Evolutionary conservation across 2,329 filamentous ascomycete genomes (phyloP).

Genomic region (Orbilia javanica): DNA sequence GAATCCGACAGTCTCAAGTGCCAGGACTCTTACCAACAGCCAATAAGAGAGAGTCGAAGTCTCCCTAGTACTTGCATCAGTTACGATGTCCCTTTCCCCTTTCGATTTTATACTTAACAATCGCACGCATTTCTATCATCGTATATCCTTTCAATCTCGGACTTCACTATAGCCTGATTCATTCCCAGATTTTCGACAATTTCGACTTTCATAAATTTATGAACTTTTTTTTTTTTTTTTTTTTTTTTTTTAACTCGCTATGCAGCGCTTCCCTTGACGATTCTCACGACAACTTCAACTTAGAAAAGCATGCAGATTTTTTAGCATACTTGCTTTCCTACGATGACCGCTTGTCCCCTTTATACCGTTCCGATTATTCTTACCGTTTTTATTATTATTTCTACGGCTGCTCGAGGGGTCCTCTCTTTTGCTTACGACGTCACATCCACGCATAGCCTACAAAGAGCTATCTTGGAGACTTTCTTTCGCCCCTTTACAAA

Average conservation of each 20-base stretch:
- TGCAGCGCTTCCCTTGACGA: constrained; percentile 18
- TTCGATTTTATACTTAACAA: not conserved
- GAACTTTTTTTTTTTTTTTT: constrained; percentile 9
- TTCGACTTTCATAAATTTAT: constrained; percentile 23
- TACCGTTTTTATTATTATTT: not conserved
- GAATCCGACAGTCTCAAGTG: constrained; percentile 41
- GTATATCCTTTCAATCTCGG: not conserved
- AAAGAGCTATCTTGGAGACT: constrained; percentile 8
- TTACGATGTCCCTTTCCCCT: not conserved
- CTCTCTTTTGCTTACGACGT: constrained; percentile 17
- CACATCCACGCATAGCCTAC: constrained; percentile 37
- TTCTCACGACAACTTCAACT: constrained; percentile 43
- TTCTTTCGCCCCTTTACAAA: not conserved
- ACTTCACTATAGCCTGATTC: not conserved
- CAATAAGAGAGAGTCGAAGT: not conserved
- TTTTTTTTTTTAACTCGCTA: constrained; percentile 25
- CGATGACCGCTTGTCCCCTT: constrained; percentile 34
- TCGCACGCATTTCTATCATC: too few species aligned
- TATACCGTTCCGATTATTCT: constrained; percentile 3
- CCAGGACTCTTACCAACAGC: constrained; percentile 39
- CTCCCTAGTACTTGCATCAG: not conserved
- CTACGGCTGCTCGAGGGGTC: constrained; percentile 19
- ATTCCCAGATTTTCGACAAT: not conserved
- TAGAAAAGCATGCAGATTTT: constrained; percentile 36
- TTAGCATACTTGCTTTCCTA: constrained; percentile 38